Evolutionary conservation across 208 protist species (phyloP).

Genomic region (Acanthamoeba culbertsoni): DNA sequence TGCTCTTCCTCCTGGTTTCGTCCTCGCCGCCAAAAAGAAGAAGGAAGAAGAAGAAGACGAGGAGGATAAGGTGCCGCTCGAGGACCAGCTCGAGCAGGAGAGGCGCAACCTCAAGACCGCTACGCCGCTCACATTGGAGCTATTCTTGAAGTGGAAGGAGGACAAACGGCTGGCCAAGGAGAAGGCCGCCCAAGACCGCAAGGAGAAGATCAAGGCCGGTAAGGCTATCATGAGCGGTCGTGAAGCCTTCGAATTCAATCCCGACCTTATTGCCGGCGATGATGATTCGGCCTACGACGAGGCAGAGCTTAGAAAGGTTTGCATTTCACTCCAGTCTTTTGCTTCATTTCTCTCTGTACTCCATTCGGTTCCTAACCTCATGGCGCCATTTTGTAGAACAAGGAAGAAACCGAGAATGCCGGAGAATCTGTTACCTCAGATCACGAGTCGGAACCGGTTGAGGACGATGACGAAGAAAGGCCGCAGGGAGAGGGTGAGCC

Average conservation of each 20-base stretch:
- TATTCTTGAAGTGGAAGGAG: slow-evolving; percentile 82
- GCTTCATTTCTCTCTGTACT: not conserved
- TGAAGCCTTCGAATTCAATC: slow-evolving; percentile 82
- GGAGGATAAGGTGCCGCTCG: slow-evolving; percentile 70
- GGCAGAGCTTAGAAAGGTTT: slow-evolving; percentile 57
- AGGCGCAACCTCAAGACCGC: slow-evolving; percentile 34
- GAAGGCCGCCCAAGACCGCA: slow-evolving; percentile 55
- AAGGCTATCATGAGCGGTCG: slow-evolving; percentile 77
- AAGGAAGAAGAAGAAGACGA: slow-evolving; percentile 67
- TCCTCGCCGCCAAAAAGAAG: slow-evolving; percentile 78
- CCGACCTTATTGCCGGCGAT: slow-evolving; percentile 82
- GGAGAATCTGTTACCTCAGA: not conserved
- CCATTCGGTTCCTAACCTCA: not conserved
- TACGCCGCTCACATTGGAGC: slow-evolving; percentile 79
- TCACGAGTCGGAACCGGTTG: not conserved
- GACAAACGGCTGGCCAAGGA: slow-evolving; percentile 73
- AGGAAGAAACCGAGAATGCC: slow-evolving; percentile 12
- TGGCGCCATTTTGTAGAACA: not conserved
- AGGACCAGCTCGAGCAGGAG: slow-evolving; percentile 83
- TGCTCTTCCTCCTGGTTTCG: slow-evolving; percentile 82
- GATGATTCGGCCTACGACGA: slow-evolving; percentile 64
- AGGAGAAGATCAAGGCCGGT: slow-evolving; percentile 70
- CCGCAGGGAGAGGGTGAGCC: not conserved
- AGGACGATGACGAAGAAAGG: slow-evolving; percentile 36
- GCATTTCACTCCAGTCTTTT: not conserved